Evolutionary conservation across 2,329 filamentous ascomycete species (phyloP).

Genomic region (Elsinoe batatas): DNA sequence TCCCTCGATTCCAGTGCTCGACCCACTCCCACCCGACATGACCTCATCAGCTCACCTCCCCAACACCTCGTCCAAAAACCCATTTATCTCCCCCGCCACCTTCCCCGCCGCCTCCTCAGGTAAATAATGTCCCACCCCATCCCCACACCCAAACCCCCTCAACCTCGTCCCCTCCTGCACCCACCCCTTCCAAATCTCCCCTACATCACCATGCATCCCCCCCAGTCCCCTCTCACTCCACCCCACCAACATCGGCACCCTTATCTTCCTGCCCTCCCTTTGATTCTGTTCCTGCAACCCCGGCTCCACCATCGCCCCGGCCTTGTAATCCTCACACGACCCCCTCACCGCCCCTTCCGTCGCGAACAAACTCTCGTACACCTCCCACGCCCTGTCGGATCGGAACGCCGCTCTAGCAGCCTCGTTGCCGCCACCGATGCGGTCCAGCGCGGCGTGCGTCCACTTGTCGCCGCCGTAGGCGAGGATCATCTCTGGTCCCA

Average conservation of each 20-base stretch:
- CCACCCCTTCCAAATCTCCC: slow-evolving; percentile 37
- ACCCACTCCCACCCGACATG: background rate
- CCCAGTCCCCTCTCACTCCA: slow-evolving; percentile 37
- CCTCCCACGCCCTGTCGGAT: slow-evolving; percentile 32
- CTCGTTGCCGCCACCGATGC: slow-evolving; percentile 22
- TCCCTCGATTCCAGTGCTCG: too few relatives aligned
- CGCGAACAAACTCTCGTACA: slow-evolving; percentile 37
- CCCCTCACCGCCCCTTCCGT: slow-evolving; percentile 34
- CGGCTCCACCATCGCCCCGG: slow-evolving; percentile 35
- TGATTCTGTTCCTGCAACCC: slow-evolving; percentile 38
- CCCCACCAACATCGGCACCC: slow-evolving; percentile 34
- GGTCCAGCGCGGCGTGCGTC: slow-evolving; percentile 26
- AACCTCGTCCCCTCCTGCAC: slow-evolving; percentile 28
- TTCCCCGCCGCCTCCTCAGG: slow-evolving; percentile 36
- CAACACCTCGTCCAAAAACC: slow-evolving; percentile 16
- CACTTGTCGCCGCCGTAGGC: slow-evolving; percentile 35
- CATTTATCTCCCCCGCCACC: slow-evolving; percentile 22
- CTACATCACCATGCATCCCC: slow-evolving; percentile 32
- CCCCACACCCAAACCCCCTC: slow-evolving; percentile 25
- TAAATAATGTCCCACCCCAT: slow-evolving; percentile 38
- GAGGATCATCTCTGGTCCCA: slow-evolving; percentile 36
- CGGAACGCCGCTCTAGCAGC: slow-evolving; percentile 23
- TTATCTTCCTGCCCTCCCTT: slow-evolving; percentile 34
- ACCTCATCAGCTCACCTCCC: background rate
- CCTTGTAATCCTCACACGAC: slow-evolving; percentile 40